A percentile compares a stretch with the other conserved stretches of the same genome.
phyloP scores from a whole-genome alignment of 108 stramenopile genomes.

The Pseudonitzschia pungens region DNA sequence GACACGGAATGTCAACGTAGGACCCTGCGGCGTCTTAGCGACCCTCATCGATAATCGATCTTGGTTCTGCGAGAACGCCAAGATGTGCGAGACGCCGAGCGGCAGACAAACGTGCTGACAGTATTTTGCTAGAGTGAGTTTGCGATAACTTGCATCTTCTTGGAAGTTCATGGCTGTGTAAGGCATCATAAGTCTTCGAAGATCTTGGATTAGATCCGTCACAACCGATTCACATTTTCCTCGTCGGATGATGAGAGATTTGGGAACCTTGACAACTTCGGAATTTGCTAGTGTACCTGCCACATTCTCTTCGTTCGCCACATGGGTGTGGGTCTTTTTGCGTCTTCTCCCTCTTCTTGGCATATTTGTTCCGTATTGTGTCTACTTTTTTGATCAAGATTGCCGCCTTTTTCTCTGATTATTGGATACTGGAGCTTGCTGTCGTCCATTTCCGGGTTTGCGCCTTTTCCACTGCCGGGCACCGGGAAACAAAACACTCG shows the following conservation, averaged over 20 bases:
- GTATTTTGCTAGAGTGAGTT: slow-evolving; percentile 69
- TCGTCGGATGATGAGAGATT: slow-evolving; percentile 76
- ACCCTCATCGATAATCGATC: slow-evolving; percentile 76
- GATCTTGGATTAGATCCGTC: slow-evolving; percentile 81
- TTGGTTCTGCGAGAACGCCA: slow-evolving; percentile 89
- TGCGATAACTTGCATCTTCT: slow-evolving; percentile 83
- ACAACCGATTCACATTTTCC: slow-evolving; percentile 82
- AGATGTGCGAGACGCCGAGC: slow-evolving; percentile 93
- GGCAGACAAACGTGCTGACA: slow-evolving; percentile 76
- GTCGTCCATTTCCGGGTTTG: too few species aligned
- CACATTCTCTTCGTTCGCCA: slow-evolving; percentile 58
- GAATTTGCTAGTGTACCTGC: slow-evolving; percentile 43
- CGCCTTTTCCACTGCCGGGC: too few species aligned
- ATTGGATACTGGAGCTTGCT: too few species aligned
- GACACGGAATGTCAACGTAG: slow-evolving; percentile 93
- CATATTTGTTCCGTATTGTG: slow-evolving; percentile 34
- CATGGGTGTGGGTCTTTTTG: slow-evolving; percentile 88
- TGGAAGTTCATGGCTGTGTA: slow-evolving; percentile 94
- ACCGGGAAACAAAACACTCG: too few species aligned
- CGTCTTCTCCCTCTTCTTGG: slow-evolving; percentile 66
- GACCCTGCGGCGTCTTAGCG: slow-evolving; percentile 91
- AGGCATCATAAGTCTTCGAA: slow-evolving; percentile 94
- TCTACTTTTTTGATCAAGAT: too few species aligned
- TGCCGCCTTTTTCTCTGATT: too few species aligned
- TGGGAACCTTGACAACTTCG: slow-evolving; percentile 62